These are phyloP conservation scores for Mrakia blollopis DNA, from an alignment of 768 basidiomycete genomes.

Conservation along the genomic window DNA sequence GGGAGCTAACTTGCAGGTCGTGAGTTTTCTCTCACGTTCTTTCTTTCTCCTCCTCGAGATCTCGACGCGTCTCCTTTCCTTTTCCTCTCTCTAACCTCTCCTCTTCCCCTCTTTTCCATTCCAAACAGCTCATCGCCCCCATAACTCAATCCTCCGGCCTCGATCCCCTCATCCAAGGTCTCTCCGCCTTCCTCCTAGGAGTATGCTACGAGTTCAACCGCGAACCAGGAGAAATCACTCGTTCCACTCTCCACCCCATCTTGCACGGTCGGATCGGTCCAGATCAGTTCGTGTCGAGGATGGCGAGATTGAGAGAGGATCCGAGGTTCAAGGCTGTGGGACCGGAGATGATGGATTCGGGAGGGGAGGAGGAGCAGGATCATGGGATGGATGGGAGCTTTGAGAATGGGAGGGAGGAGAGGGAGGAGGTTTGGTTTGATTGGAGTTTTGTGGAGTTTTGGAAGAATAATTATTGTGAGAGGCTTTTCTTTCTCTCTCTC, in stretches of 20 bases:
- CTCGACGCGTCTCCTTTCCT: neutral
- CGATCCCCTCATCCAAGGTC: constrained; percentile 78
- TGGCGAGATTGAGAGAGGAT: constrained; percentile 83
- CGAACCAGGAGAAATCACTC: constrained; percentile 90
- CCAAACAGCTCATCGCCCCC: constrained; percentile 85
- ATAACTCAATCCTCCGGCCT: constrained; percentile 83
- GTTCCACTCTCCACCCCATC: constrained; percentile 88
- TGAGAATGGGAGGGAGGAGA: constrained; percentile 49
- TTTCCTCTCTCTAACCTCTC: neutral
- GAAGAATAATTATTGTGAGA: constrained; percentile 93
- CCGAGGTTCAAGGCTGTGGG: constrained; percentile 84
- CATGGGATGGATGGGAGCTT: neutral
- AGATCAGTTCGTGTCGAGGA: constrained; percentile 79
- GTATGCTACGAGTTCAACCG: constrained; percentile 95
- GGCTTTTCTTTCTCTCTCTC: neutral
- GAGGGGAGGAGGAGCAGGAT: constrained; percentile 35
- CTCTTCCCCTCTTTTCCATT: neutral
- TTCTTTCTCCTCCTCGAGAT: neutral
- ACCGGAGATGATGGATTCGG: constrained; percentile 64
- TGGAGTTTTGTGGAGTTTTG: constrained; percentile 98
- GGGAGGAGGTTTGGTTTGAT: constrained; percentile 85
- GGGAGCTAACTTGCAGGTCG: constrained; percentile 82
- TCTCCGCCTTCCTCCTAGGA: constrained; percentile 86
- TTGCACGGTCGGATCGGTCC: constrained; percentile 76
- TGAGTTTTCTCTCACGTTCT: constrained; percentile 48